A percentile compares a stretch with the other conserved stretches of the same genome.
Evolutionary conservation across 2,329 filamentous ascomycete genomes (phyloP).

Genomic region (Dactylellina cionopaga): DNA sequence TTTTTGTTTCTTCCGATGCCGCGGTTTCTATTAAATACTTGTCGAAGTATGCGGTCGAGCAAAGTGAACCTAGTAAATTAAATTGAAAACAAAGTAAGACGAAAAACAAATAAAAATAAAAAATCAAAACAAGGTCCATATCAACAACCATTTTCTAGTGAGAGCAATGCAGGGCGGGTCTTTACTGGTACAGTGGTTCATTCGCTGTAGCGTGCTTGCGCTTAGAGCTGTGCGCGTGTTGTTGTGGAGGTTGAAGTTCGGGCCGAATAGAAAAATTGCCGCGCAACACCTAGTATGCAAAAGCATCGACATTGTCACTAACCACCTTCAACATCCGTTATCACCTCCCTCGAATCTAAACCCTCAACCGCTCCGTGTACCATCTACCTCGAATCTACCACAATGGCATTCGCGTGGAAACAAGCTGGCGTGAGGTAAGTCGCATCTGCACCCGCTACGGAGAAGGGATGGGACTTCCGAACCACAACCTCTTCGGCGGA

Average conservation of each 20-base stretch:
- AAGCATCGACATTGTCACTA: conserved; percentile 23
- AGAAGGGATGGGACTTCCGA: conserved; percentile 20
- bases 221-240: neutral
- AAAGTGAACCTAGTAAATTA: too few species aligned
- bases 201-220: neutral
- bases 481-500: neutral
- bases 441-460: neutral
- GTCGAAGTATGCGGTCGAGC: too few species aligned
- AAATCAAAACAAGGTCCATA: too few species aligned
- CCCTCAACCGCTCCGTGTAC: neutral
- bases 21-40: neutral
- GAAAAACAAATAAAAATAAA: too few species aligned
- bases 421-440: conserved; percentile 44
- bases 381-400: conserved; percentile 3
- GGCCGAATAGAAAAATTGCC: conserved; percentile 36
- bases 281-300: conserved; percentile 17
- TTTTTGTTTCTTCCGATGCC: conserved; percentile 1
- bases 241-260: conserved; percentile 11
- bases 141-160: too few species aligned
- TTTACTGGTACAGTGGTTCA: too few species aligned
- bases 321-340: conserved; percentile 13
- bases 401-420: conserved; percentile 52
- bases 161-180: too few species aligned
- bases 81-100: too few species aligned
- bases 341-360: neutral